Evolutionary conservation across 352 stramenopile species (phyloP), one percentile per base, ranked within the genome.

Genomic region (Phytophthora chlamydospora): DNA sequence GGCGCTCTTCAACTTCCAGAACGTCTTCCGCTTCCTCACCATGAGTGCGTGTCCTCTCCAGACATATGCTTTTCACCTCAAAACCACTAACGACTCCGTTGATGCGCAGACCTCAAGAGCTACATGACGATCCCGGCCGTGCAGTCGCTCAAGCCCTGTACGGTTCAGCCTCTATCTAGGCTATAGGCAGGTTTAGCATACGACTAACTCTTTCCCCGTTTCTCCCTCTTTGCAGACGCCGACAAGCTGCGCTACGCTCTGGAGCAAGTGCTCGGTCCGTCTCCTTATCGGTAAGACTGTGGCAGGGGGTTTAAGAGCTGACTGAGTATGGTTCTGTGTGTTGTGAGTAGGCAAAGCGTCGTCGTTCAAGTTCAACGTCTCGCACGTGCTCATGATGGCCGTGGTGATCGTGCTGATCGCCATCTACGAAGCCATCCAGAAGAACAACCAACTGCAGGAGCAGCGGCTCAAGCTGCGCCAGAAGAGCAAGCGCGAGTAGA

Each of bases 1-100:
- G 17, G 76, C 83, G 76, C 80, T 94, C 54, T 89, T 90, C 54
- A 86, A 83, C 68, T 94, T 93, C 72, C 84, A 94, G 71, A 87
- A 86, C 40, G 62, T 87, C 44, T 91, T 85, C 63, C 74, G 73
- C 40, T 75, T 87, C 42, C 66, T 91, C 48, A 85, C 83, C 35
- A 62, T 70, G 46, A 83, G 85, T 94, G 53, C 34, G 78, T 57
- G 40, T 53, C 7, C 41, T 33, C 6, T 4, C 4, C 6, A 40
- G 1, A 43, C 39, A 40, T 32, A 13, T 19, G 19, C 27, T 47
- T 35, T 40, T 13, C 41, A 13, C 19, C 34, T 58, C 21, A 41
- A 10, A 41, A 10, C 54, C 21, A 2, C 43, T 60, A 35, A 55
- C n/a, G 31, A 5, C 10, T 55, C 8, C 41, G 32, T 16, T 68